Evolutionary conservation across 257 asterid genomes (phyloP), one percentile per base, ranked within the genome.

Genomic region (Ajuga chamaepitys): DNA sequence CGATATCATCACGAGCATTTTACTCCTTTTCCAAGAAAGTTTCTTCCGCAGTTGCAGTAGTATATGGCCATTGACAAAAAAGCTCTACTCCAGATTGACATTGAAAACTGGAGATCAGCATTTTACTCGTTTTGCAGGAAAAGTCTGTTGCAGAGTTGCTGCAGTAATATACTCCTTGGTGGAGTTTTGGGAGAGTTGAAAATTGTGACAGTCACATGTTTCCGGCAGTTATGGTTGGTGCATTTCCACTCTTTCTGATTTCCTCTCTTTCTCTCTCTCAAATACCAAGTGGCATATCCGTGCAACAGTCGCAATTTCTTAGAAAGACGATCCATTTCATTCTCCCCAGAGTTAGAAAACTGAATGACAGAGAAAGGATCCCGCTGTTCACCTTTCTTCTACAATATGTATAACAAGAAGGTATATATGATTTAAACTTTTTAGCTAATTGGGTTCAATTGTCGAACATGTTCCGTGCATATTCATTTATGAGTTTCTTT

Each of bases 351-450:
- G 37, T 57, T 44, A n/a, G 14, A 13, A 41, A 51, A 37, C 55
- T 50, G 20, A 70, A 30, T 7, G 47, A 16, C 61, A 63, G 54
- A 56, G 66, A 88, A 88, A 95, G 74, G 73, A 48, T 63, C 56
- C 50, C 41, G 56, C 26, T 53, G 6, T 32, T 62, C 72, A 21
- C 52, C 42, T 72, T 48, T 59, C 70, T 74, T 75, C 57, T 61
- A 74, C 41, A 24, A 7, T 78, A 70, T 75, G 74, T 51, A 61
- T 50, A 72, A 59, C 77, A 83, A 64, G 50, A 83, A 85, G 91
- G 98, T 91, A 70, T 28, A 41, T 51, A 32, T 53, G 40, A 24
- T 16, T 45, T 22, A 1, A 28, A 9, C 2, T 64, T 64, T 75
- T 58, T 18, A 63, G 34, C 3, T 67, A 67, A 41, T 34, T 52